Percentiles rank a stretch among this genome's conserved stretches.
phyloP scores from a whole-genome alignment of 208 protist genomes.

The Trypanosoma conorhini region DNA sequence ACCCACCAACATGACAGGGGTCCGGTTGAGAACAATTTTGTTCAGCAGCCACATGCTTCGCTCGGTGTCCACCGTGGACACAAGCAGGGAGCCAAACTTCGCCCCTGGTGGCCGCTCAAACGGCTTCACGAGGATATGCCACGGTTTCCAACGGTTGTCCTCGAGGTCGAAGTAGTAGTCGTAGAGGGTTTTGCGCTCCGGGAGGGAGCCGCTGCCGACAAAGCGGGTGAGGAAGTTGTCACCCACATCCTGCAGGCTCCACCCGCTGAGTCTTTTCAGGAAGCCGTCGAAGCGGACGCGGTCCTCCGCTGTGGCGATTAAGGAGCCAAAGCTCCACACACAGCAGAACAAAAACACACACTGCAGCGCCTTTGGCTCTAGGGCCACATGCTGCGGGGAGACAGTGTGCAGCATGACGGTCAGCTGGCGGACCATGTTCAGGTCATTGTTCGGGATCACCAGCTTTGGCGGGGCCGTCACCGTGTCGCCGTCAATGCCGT shows the following conservation, averaged over 20 bases:
- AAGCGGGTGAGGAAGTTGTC: constrained; percentile 92
- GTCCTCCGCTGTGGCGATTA: constrained; percentile 78
- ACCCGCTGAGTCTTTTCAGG: constrained; percentile 93
- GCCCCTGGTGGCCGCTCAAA: constrained; percentile 87
- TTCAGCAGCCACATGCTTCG: constrained; percentile 97
- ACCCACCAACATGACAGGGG: constrained; percentile 96
- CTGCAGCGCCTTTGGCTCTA: constrained; percentile 93
- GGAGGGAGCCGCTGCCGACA: constrained; percentile 89
- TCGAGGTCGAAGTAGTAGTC: constrained; percentile 97
- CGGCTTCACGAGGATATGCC: constrained; percentile 91
- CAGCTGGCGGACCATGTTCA: constrained; percentile 96
- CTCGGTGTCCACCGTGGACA: constrained; percentile 99
- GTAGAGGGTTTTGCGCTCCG: constrained; percentile 94
- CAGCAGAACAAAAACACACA: constrained; percentile 95
- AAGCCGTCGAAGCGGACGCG: constrained; percentile 94
- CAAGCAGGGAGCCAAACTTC: constrained; percentile 97
- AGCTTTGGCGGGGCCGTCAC: constrained; percentile 68
- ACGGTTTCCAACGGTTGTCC: constrained; percentile 95
- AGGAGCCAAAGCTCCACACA: constrained; percentile 97
- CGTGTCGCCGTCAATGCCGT: constrained; percentile 86
- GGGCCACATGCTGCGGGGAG: constrained; percentile 56
- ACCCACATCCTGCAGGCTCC: constrained; percentile 91
- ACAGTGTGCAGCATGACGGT: constrained; percentile 92
- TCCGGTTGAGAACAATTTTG: constrained; percentile 88
- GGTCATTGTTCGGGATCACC: constrained; percentile 81